Conservation (phyloP, 2,329 filamentous ascomycete genomes). For the Penicillium polonicum region DNA sequence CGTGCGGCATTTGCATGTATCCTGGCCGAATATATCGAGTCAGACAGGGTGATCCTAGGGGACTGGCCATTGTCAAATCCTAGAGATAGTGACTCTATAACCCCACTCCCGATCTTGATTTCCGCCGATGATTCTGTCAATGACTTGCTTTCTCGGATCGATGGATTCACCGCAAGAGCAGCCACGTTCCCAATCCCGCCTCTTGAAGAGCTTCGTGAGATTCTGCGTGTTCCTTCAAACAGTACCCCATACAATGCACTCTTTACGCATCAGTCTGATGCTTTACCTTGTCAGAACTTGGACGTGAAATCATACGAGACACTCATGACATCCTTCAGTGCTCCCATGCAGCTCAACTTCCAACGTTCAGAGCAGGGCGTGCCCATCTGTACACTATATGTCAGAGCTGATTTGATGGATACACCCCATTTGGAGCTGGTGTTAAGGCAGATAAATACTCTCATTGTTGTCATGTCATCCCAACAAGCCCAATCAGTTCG, state of each 20-base stretch:
- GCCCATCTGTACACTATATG: background rate
- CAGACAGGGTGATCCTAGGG: slow-evolving; percentile 3
- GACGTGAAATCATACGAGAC: background rate
- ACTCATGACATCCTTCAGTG: no score
- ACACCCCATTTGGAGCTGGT: background rate
- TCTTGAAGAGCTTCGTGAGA: background rate
- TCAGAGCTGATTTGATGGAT: background rate
- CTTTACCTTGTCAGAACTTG: background rate
- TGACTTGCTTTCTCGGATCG: background rate
- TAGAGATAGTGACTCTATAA: background rate
- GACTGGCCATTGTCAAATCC: background rate
- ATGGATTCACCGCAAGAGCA: background rate
- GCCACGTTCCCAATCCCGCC: background rate
- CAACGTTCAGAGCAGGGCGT: background rate
- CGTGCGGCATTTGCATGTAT: slow-evolving; percentile 12
- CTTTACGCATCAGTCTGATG: background rate
- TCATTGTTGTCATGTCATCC: background rate
- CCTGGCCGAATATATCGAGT: slow-evolving; percentile 12
- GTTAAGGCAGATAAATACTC: background rate
- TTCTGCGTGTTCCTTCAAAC: background rate
- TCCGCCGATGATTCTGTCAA: background rate
- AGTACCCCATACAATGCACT: background rate
- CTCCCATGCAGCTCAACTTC: background rate
- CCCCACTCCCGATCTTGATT: background rate
- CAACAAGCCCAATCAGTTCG: background rate